Evolutionary conservation across 805 yeast species (phyloP), one percentile per base, ranked within the genome.

Genomic region (Sugiyamaella qingdaonensis): DNA sequence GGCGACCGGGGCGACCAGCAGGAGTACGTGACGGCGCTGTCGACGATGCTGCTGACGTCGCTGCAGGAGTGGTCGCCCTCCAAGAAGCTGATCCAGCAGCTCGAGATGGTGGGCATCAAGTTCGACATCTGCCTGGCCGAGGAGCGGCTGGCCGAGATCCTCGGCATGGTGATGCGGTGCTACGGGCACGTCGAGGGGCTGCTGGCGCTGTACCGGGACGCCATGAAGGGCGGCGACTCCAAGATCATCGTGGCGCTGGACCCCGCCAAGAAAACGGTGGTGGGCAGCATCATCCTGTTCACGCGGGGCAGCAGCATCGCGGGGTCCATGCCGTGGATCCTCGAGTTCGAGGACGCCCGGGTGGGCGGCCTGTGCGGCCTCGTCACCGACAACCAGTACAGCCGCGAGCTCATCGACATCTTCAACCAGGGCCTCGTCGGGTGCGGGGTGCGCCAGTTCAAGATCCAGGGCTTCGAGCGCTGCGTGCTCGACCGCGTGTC

Each of bases 371-470:
- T 81, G 10, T 68, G 79, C 11, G 82, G 81, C 3, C 73, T 81
- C 1, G 72, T 80, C 31, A 76, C 79, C 24, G 84, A 80, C 56
- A 79, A 80, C 16, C 49, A 49, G 45, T 79, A 79, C 61, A 24
- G 21, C 74, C 77, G 46, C 27, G 78, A 77, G 55, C 71, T 81
- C 58, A 73, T 77, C 7, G 80, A 78, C 50, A 79, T 80, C 2
- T 77, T 81, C 66, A 77, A 74, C 54, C 71, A 76, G 57, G 86
- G 86, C 0, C 72, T 81, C 54, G 77, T 81, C 9, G 80, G 84
- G 56, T 76, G 84, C 49, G 81, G 77, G 5, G 74, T 79, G 13
- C 73, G 81, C 5, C 77, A 72, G 54, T 66, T 77, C 54, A 77
- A 76, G 58, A 56, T 61, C 31, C 64, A 66, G 45, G 63, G 63